phyloP scores from a whole-genome alignment of 2,329 filamentous ascomycete species.

The Phialophora chinensis region DNA sequence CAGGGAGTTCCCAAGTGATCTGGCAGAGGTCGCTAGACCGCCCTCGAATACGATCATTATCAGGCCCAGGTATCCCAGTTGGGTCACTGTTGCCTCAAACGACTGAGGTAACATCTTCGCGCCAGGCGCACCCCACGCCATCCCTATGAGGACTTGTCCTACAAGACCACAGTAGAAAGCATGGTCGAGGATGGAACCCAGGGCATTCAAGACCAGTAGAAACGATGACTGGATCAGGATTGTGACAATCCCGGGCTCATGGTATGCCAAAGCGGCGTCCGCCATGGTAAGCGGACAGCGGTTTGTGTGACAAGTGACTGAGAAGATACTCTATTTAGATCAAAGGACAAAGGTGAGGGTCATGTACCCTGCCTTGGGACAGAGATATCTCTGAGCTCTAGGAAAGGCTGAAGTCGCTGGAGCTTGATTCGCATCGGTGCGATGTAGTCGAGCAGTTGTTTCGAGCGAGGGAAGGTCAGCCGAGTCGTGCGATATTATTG shows the following conservation, averaged over 20 bases:
- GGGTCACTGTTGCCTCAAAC: slow-evolving; percentile 62
- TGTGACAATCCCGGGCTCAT: slow-evolving; percentile 65
- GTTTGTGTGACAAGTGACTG: neutral
- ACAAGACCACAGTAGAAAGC: slow-evolving; percentile 72
- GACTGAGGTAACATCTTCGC: slow-evolving; percentile 62
- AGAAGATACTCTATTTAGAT: slow-evolving; percentile 7
- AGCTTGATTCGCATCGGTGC: too few species aligned
- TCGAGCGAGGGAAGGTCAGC: neutral
- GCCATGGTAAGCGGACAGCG: slow-evolving; percentile 16
- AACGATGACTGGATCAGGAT: slow-evolving; percentile 68
- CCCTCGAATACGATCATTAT: slow-evolving; percentile 75
- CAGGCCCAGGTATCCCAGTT: slow-evolving; percentile 75
- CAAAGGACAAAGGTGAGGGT: neutral
- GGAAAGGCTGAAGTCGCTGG: neutral
- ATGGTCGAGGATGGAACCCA: slow-evolving; percentile 64
- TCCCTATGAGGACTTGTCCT: slow-evolving; percentile 73
- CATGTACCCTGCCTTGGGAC: neutral
- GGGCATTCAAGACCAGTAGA: slow-evolving; percentile 65
- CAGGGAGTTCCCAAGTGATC: slow-evolving; percentile 64
- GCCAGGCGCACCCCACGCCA: slow-evolving; percentile 72
- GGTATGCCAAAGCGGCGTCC: slow-evolving; percentile 53
- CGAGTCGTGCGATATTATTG: slow-evolving; percentile 7
- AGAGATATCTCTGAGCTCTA: neutral
- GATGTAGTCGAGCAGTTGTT: neutral
- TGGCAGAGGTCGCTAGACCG: slow-evolving; percentile 63